Evolutionary conservation across 2,329 filamentous ascomycete species (phyloP).

Genomic region (Sarocladiaceae sp.): DNA sequence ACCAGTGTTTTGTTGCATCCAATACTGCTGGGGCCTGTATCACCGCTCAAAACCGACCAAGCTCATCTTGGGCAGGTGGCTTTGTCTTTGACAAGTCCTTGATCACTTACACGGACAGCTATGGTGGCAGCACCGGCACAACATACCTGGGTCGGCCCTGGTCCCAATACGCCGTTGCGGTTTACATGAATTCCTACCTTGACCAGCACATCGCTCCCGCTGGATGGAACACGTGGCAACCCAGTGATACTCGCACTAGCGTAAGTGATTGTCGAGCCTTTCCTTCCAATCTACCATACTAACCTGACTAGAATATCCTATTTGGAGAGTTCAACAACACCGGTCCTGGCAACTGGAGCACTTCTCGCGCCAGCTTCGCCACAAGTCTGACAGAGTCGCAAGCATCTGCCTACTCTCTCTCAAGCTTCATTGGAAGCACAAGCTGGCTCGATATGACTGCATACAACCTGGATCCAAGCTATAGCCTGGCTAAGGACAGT

Average conservation of each 20-base stretch:
- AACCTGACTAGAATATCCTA: constrained; percentile 27
- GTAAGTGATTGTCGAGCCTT: constrained; percentile 17
- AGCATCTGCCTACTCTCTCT: neutral
- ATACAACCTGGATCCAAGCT: constrained; percentile 19
- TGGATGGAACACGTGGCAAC: constrained; percentile 42
- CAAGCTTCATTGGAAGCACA: constrained; percentile 1
- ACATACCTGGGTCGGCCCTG: constrained; percentile 45
- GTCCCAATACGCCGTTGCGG: constrained; percentile 39
- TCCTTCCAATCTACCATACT: neutral
- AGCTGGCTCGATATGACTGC: constrained; percentile 14
- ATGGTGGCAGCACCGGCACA: constrained; percentile 20
- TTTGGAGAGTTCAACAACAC: constrained; percentile 58
- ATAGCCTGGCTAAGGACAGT: constrained; percentile 16
- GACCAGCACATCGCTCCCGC: constrained; percentile 17
- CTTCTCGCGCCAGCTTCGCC: constrained; percentile 1
- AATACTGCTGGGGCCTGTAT: constrained; percentile 30
- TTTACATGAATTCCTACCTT: constrained; percentile 45
- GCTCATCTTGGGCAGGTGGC: constrained; percentile 14
- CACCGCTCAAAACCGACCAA: constrained; percentile 25
- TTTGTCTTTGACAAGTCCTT: constrained; percentile 41
- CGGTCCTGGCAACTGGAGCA: constrained; percentile 26
- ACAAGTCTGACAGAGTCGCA: neutral
- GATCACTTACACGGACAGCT: constrained; percentile 22
- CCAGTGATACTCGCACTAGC: constrained; percentile 52
- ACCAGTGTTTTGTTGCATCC: constrained; percentile 33